phyloP scores from a whole-genome alignment of 2,329 filamentous ascomycete genomes.

The Diatrype stigma region DNA sequence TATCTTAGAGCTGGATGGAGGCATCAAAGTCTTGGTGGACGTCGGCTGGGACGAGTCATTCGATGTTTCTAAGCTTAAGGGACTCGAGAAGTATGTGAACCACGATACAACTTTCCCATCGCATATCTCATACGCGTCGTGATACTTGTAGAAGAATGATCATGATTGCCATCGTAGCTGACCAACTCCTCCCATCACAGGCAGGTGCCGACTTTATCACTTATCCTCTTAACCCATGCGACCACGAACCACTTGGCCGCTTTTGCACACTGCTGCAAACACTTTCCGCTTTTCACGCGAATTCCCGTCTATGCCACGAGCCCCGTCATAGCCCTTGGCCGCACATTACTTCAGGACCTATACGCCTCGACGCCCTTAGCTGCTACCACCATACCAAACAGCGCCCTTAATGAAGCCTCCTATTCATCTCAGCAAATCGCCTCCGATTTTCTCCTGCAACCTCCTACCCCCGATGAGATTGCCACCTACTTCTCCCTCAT shows the following conservation, averaged over 20 bases:
- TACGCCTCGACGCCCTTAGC: conserved; percentile 88
- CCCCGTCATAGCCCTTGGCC: conserved; percentile 88
- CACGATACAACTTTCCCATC: too few relatives aligned
- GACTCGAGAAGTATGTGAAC: conserved; percentile 75
- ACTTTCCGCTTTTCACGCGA: conserved; percentile 85
- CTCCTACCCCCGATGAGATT: conserved; percentile 84
- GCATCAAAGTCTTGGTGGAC: conserved; percentile 91
- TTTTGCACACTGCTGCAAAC: conserved; percentile 94
- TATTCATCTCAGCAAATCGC: conserved; percentile 48
- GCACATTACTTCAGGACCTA: conserved; percentile 84
- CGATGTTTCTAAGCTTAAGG: conserved; percentile 73
- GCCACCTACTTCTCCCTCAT: conserved; percentile 87
- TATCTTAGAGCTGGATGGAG: conserved; percentile 93
- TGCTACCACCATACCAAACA: conserved; percentile 72
- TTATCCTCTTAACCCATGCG: conserved; percentile 92
- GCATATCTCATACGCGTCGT: background rate
- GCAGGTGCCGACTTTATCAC: conserved; percentile 84
- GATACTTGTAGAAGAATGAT: too few relatives aligned
- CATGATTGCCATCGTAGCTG: conserved; percentile 5
- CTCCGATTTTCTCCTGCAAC: conserved; percentile 56
- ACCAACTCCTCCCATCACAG: conserved; percentile 43
- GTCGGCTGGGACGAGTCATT: conserved; percentile 96
- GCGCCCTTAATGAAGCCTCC: conserved; percentile 63
- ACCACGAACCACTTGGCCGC: conserved; percentile 89
- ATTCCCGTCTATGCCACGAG: conserved; percentile 93